These are phyloP conservation scores for Fonsecaea pedrosoi DNA, from an alignment of 2,329 filamentous ascomycete species.

Conservation along the genomic window DNA sequence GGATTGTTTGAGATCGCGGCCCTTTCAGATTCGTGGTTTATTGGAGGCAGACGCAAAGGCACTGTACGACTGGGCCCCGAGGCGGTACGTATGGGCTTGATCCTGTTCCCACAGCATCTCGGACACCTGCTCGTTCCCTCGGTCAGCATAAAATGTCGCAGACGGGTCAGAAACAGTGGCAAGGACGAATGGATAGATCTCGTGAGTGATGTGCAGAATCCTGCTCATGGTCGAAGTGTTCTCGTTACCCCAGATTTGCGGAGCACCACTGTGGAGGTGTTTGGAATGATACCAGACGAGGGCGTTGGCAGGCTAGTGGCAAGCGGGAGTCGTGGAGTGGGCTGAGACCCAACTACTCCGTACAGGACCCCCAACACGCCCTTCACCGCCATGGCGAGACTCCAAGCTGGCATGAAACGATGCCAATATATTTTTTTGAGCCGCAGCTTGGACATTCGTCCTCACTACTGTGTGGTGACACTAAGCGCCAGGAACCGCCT, in stretches of 20 bases:
- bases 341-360: neutral
- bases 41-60: slow-evolving; percentile 80
- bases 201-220: slow-evolving; percentile 80
- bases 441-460: neutral
- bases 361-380: neutral
- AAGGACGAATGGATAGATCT: slow-evolving; percentile 48
- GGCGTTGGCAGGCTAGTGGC: slow-evolving; percentile 27
- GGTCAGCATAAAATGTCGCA: slow-evolving; percentile 70
- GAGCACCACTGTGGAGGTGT: slow-evolving; percentile 73
- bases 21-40: slow-evolving; percentile 77
- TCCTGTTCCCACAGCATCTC: slow-evolving; percentile 79
- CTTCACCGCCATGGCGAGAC: slow-evolving; percentile 5
- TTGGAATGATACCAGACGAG: slow-evolving; percentile 24
- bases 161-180: slow-evolving; percentile 31
- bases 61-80: slow-evolving; percentile 48
- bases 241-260: slow-evolving; percentile 73
- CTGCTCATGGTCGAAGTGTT: slow-evolving; percentile 78
- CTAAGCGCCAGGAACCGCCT: slow-evolving; percentile 15
- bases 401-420: neutral
- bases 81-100: slow-evolving; percentile 60
- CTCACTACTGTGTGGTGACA: slow-evolving; percentile 15
- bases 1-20: slow-evolving; percentile 79
- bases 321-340: slow-evolving; percentile 19
- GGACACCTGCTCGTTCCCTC: slow-evolving; percentile 79
- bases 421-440: slow-evolving; percentile 6